Base-by-base conservation (phyloP, 2,329 filamentous ascomycete genomes). In the Chaetomiaceae sp. region DNA sequence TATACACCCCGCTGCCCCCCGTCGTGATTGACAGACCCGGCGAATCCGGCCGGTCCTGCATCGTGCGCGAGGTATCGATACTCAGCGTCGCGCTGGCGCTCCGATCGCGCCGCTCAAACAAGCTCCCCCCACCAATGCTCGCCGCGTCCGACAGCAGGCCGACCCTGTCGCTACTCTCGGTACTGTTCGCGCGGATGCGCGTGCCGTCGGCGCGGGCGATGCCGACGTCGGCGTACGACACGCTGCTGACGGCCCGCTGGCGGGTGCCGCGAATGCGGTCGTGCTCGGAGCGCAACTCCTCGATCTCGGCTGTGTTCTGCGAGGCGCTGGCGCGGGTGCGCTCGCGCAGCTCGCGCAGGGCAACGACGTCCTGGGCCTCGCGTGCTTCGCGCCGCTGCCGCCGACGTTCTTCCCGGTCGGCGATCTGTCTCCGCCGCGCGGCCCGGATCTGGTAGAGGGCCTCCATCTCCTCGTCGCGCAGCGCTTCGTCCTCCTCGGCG, bases 401-500 rank as follows among this genome's bases (percentile, higher is more conserved):
- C 47, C 89, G 78, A n/a, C 88, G 76, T 58, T 87, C 84, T 60
- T 95, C 89, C 5, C 90, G 84, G 57, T 94, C 90, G 4, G 82
- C 81, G 34, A 86, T 77, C 67, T 95, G 87, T 51, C 81, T 77
- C 47, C 91, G 82, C 49, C 94, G 81, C 16, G 89, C 84, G 11
- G 88, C 67, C 11, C 94, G 85, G 54, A 97, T 92, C 68, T 95
- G 90, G 68, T 95, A 97, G 36, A 97, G 71, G 0, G 88, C 82
- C 57, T 94, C 88, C 94, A 97, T 97, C 68, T 96, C 89, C 25
- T 89, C 82, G 58, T 97, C 90, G 11, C 94, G 80, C 48, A 90
- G 74, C 2, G 73, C 71, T 67, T 95, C 90, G 59, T 95, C 84
- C 49, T 90, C 87, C 47, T 95, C 89, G 8, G 76, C 79, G 0